Conservation (phyloP, 2,329 filamentous ascomycete species). For the Cercospora berteroae region DNA sequence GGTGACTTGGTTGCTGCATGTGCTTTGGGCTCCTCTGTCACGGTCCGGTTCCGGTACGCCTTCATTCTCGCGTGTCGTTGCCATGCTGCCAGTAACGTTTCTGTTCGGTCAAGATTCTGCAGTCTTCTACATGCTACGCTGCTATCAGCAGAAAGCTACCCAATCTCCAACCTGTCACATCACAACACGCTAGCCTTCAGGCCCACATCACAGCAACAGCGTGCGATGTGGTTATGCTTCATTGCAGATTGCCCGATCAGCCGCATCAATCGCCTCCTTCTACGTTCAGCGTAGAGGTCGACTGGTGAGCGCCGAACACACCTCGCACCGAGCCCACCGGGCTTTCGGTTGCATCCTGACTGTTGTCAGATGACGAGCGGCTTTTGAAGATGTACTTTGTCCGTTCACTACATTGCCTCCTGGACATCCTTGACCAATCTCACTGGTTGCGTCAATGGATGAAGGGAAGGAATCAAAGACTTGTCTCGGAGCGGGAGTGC, state of each 20-base stretch:
- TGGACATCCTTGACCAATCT: slow-evolving; percentile 35
- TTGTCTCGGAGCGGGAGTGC: slow-evolving; percentile 82
- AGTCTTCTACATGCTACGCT: slow-evolving; percentile 47
- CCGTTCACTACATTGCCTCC: slow-evolving; percentile 66
- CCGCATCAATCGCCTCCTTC: slow-evolving; percentile 65
- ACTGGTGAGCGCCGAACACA: slow-evolving; percentile 58
- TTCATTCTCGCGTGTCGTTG: slow-evolving; percentile 7
- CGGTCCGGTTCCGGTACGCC: slow-evolving; percentile 31
- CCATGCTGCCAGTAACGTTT: slow-evolving; percentile 2
- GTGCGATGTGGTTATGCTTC: slow-evolving; percentile 50
- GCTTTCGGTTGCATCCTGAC: slow-evolving; percentile 20
- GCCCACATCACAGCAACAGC: slow-evolving; percentile 51
- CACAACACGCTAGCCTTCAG: slow-evolving; percentile 42
- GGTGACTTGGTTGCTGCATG: slow-evolving; percentile 32
- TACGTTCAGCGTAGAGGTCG: slow-evolving; percentile 47
- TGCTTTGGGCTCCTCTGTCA: slow-evolving; percentile 17
- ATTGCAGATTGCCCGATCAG: slow-evolving; percentile 54
- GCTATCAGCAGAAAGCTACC: slow-evolving; percentile 40
- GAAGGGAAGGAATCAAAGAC: slow-evolving; percentile 88
- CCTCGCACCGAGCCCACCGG: slow-evolving; percentile 26
- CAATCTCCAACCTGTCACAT: slow-evolving; percentile 49
- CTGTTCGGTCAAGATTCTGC: slow-evolving; percentile 46
- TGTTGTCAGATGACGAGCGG: slow-evolving; percentile 59
- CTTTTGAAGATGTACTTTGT: slow-evolving; percentile 98
- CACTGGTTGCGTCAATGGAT: background rate